Base-by-base conservation (phyloP, 2,329 filamentous ascomycete species). In the Colletotrichum chlorophyti region DNA sequence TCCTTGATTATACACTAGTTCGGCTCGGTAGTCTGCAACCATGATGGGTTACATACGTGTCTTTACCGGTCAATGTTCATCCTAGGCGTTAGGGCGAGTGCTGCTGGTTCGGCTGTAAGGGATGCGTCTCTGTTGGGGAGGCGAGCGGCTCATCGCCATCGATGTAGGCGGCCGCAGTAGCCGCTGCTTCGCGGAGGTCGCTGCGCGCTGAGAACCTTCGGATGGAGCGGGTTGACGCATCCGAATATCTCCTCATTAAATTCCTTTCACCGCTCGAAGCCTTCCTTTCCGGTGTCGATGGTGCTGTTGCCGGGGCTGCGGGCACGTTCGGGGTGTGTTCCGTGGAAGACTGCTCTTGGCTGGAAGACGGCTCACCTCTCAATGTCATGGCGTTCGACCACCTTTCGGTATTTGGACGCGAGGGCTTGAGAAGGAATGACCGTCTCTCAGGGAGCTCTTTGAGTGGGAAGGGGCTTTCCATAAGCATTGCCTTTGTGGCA, bases 351-450 rank as follows among this genome's bases (percentile, higher is more conserved):
- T 15, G 54, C 19, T 58, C 54, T 24, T 58, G 40, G 31, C 26
- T 55, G 4, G 51, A 40, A 1, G 42, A 37, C 9, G 43, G 50
- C 9, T 59, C 55, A 26, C 45, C 43, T 9, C 55, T 24, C 19
- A 59, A 51, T 6, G 55, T 59, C 55, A 59, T 50, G 19, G 51
- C 55, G n/a, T 46, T 46, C 1, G 50, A 59, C 55, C 55, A 59
- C 11, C 55, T 37, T 23, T 59, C 55, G 4, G 43, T 29, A 11
- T 55, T 59, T 15, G 55, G 55, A 9, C 40, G 53, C 11, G 27
- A 34, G 7, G 55, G 55, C 51, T 55, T 59, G 27, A 59, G 45
- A 29, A 59, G 11, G 38, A 59, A 59, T 5, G 55, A 59, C 10
- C 55, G 55, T 19, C 51, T 42, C 32, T 59, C 55, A 19, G 37